These are phyloP conservation scores for Odontarrhena argentea DNA, from an alignment of 345 rosid species.

Conservation along the genomic window DNA sequence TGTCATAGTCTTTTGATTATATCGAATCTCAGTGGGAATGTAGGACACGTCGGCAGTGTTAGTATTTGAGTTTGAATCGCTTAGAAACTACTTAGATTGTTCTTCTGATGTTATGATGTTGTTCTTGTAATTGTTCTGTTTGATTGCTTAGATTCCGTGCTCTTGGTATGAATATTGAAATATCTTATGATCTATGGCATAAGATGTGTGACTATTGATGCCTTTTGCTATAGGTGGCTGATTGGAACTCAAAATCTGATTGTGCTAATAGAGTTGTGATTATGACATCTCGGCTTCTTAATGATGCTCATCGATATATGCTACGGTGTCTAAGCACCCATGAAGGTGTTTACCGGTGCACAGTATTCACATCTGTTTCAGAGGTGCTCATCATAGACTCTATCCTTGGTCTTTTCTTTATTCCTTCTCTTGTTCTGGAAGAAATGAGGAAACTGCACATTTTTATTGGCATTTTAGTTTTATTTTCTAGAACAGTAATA, in stretches of 20 bases:
- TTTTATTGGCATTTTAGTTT: not conserved
- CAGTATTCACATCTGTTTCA: constrained; percentile 76
- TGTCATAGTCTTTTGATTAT: not conserved
- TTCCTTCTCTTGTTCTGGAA: constrained; percentile 4
- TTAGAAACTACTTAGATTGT: constrained; percentile 1
- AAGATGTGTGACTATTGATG: constrained; percentile 18
- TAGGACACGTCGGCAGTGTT: not conserved
- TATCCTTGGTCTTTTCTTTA: constrained; percentile 18
- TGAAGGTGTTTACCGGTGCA: constrained; percentile 53
- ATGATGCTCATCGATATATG: constrained; percentile 92
- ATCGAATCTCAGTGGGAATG: not conserved
- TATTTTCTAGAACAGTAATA: not conserved
- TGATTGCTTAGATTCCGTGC: not conserved
- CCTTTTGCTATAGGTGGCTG: constrained; percentile 53
- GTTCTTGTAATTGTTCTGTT: not conserved
- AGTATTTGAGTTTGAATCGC: not conserved
- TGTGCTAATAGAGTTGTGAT: constrained; percentile 58
- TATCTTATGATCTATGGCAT: not conserved
- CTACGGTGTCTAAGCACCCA: constrained; percentile 75
- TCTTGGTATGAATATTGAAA: not conserved
- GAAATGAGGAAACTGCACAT: not conserved
- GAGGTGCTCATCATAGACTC: constrained; percentile 59
- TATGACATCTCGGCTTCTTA: constrained; percentile 79
- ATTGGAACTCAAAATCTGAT: constrained; percentile 64
- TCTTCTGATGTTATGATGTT: not conserved